Evolutionary conservation across 2,329 filamentous ascomycete genomes (phyloP).

Genomic region (Coleophoma eucalyptorum): DNA sequence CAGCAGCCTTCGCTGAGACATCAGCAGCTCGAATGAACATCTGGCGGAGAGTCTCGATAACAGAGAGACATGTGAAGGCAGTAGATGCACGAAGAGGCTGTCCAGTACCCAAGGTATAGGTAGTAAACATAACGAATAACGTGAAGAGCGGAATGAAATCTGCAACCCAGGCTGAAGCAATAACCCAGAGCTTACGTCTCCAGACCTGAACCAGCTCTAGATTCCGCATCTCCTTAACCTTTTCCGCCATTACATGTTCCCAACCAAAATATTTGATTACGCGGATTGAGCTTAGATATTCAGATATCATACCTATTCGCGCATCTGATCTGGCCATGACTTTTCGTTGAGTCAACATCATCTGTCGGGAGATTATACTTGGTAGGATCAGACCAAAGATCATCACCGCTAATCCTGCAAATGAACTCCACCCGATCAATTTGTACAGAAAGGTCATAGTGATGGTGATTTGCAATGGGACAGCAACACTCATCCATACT

Average conservation of each 20-base stretch:
- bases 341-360: slow-evolving; percentile 46
- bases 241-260: slow-evolving; percentile 49
- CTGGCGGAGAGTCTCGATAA: neutral
- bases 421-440: slow-evolving; percentile 51
- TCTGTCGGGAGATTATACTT: slow-evolving; percentile 41
- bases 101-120: neutral
- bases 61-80: neutral
- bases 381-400: slow-evolving; percentile 46
- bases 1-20: neutral
- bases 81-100: neutral
- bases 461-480: slow-evolving; percentile 42
- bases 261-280: slow-evolving; percentile 60
- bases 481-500: slow-evolving; percentile 40
- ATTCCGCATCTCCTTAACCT: slow-evolving; percentile 43
- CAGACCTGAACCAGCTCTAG: slow-evolving; percentile 52
- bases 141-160: neutral
- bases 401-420: slow-evolving; percentile 47
- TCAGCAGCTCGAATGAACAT: neutral
- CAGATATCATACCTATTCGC: slow-evolving; percentile 52
- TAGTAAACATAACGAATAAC: neutral
- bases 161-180: neutral
- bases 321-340: slow-evolving; percentile 52
- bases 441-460: slow-evolving; percentile 49
- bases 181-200: slow-evolving; percentile 25
- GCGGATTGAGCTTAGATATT: slow-evolving; percentile 53